phyloP scores from a whole-genome alignment of 2,329 filamentous ascomycete genomes.

The Alternaria burnsii region DNA sequence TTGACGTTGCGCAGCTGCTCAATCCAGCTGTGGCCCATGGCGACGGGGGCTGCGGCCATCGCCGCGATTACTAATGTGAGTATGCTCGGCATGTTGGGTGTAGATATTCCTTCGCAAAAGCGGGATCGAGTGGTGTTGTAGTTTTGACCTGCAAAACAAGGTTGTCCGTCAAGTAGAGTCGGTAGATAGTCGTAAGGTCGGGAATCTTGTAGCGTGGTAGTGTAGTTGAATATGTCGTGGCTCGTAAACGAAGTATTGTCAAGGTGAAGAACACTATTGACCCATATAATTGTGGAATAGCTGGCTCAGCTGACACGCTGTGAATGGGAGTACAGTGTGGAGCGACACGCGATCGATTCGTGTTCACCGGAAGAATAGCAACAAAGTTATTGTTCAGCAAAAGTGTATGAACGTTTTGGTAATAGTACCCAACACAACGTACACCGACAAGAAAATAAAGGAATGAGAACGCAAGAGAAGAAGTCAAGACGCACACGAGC shows the following conservation, averaged over 20 bases:
- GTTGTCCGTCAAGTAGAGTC: background rate
- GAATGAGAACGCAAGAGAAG: slow-evolving; percentile 23
- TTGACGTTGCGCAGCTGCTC: slow-evolving; percentile 78
- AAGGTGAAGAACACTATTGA: background rate
- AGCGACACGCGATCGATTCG: background rate
- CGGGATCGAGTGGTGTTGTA: slow-evolving; percentile 4
- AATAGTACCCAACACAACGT: slow-evolving; percentile 26
- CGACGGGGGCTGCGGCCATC: slow-evolving; percentile 30
- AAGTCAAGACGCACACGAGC: slow-evolving; percentile 25
- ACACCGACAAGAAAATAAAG: slow-evolving; percentile 17
- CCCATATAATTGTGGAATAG: background rate
- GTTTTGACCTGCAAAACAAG: slow-evolving; percentile 14
- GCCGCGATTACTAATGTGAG: slow-evolving; percentile 24
- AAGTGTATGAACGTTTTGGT: background rate
- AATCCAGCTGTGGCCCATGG: slow-evolving; percentile 76
- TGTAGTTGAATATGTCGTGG: background rate
- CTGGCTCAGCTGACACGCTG: background rate
- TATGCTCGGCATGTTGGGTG: slow-evolving; percentile 30
- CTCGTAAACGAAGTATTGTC: slow-evolving; percentile 3
- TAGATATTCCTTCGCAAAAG: background rate
- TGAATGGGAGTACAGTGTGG: background rate
- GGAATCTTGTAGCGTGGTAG: background rate
- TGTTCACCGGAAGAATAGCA: background rate
- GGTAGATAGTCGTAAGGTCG: background rate
- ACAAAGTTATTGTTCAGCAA: slow-evolving; percentile 36